Conservation (phyloP, 345 rosid species). For the thale cress (Arabidopsis thaliana) region DNA sequence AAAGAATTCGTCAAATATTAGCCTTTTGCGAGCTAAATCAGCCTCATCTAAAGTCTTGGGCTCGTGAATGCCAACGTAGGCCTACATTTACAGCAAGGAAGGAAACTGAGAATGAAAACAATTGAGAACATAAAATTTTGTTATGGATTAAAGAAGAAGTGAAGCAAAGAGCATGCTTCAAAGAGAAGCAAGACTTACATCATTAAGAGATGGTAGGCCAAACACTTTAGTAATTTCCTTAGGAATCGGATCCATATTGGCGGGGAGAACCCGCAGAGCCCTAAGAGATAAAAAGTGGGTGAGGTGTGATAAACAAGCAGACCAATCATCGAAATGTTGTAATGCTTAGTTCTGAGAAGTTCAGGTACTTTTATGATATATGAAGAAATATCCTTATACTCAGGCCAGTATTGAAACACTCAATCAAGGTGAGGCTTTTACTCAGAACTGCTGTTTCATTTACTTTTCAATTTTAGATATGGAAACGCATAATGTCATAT, state of each 20-base stretch:
- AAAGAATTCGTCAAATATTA: slow-evolving; percentile 92
- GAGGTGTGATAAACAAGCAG: slow-evolving; percentile 16
- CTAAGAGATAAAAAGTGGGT: slow-evolving; percentile 49
- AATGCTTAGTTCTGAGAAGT: slow-evolving; percentile 17
- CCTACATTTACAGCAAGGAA: slow-evolving; percentile 58
- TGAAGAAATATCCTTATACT: not conserved
- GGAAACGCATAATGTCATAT: not conserved
- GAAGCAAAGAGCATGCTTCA: slow-evolving; percentile 22
- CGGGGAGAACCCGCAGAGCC: slow-evolving; percentile 61
- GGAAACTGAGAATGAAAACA: not conserved
- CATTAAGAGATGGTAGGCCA: slow-evolving; percentile 71
- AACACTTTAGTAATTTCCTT: slow-evolving; percentile 65
- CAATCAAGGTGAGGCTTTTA: slow-evolving; percentile 26
- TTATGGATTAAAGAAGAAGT: slow-evolving; percentile 4
- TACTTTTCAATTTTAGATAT: not conserved
- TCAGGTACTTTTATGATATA: slow-evolving; percentile 5
- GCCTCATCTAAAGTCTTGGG: slow-evolving; percentile 84
- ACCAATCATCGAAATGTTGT: slow-evolving; percentile 23
- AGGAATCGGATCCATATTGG: slow-evolving; percentile 80
- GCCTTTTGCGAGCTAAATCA: slow-evolving; percentile 92
- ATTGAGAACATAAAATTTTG: not conserved
- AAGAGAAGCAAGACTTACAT: slow-evolving; percentile 56
- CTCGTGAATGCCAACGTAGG: slow-evolving; percentile 81
- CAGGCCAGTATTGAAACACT: slow-evolving; percentile 18
- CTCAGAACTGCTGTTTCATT: slow-evolving; percentile 11